Evolutionary conservation across 352 stramenopile genomes (phyloP), one percentile per base, ranked within the genome.

Genomic region (Aphanomyces cochlioides): DNA sequence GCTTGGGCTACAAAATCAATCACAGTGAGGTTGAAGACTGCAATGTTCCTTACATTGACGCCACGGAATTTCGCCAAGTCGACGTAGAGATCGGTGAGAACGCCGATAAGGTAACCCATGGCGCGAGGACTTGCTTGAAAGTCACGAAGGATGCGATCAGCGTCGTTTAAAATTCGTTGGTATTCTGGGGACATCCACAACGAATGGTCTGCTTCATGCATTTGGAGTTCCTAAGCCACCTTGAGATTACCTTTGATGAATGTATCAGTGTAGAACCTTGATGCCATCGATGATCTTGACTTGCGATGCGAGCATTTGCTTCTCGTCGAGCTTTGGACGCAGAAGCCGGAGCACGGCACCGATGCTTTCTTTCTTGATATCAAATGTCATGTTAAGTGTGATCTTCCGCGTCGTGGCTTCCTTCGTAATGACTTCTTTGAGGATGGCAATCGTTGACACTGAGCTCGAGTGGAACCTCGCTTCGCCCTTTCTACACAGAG

Each of bases 361-460:
- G 7, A 90, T 80, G 28, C 81, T 90, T 66, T 90, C 83, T 48
- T 90, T 90, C 67, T 90, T 90, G 45, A 93, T 81, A 71, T 93
- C 82, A 21, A 95, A 78, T 36, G 80, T 82, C 41, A 95, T 87
- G 59, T 92, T 90, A 56, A 92, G 73, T 58, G 81, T 88, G 12
- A 88, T 79, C 58, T 93, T 93, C 53, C 85, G 79, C 12, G 74
- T 71, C n/a, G 84, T 94, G 2, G 88, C 88, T 70, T 93, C 88
- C 54, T 91, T 89, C 3, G 86, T 92, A 72, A 95, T 89, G 13
- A 92, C 78, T 71, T 93, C 87, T 59, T 93, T 93, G 4, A 93
- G 45, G 69, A 96, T 95, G 8, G 86, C 85, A 61, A 96, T 92
- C 8, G 87, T 81, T 0, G 87, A 95, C 3, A 90, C 79, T 0